These are phyloP conservation scores for Malassezia pachydermatis DNA, from an alignment of 1,284 basidiomycete species.

Conservation along the genomic window DNA sequence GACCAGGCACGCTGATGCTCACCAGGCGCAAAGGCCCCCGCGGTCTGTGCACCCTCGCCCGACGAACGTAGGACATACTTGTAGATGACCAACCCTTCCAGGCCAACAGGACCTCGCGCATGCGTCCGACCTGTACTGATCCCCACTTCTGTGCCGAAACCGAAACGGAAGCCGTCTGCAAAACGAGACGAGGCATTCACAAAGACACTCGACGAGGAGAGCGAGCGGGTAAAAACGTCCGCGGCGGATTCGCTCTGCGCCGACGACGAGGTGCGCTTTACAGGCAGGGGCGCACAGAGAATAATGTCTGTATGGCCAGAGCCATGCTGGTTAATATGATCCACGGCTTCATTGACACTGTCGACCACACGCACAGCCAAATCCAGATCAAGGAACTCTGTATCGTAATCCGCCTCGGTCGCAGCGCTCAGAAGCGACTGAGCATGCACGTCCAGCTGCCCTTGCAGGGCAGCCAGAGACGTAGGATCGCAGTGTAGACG, in stretches of 20 bases:
- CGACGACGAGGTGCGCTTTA: neutral
- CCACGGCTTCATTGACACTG: constrained; percentile 64
- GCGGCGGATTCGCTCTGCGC: constrained; percentile 49
- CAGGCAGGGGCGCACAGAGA: constrained; percentile 63
- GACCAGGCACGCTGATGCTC: constrained; percentile 10
- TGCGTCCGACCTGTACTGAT: constrained; percentile 95
- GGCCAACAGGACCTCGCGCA: constrained; percentile 86
- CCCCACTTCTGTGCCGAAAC: constrained; percentile 94
- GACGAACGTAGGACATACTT: constrained; percentile 34
- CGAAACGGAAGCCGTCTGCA: constrained; percentile 92
- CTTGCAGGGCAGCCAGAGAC: neutral
- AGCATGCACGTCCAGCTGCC: constrained; percentile 21
- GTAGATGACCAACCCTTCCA: constrained; percentile 60
- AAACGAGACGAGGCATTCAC: constrained; percentile 92
- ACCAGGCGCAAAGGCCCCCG: constrained; percentile 16
- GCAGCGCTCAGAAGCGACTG: constrained; percentile 42
- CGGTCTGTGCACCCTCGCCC: constrained; percentile 19
- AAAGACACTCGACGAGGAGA: constrained; percentile 85
- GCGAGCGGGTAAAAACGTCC: constrained; percentile 67
- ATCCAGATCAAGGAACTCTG: constrained; percentile 60
- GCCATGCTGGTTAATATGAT: constrained; percentile 82
- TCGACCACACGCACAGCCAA: constrained; percentile 64
- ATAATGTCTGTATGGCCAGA: constrained; percentile 94
- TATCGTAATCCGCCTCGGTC: constrained; percentile 60
- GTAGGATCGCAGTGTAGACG: constrained; percentile 66